Conservation (phyloP, 345 rosid species). For the Carallia pectinifolia region DNA sequence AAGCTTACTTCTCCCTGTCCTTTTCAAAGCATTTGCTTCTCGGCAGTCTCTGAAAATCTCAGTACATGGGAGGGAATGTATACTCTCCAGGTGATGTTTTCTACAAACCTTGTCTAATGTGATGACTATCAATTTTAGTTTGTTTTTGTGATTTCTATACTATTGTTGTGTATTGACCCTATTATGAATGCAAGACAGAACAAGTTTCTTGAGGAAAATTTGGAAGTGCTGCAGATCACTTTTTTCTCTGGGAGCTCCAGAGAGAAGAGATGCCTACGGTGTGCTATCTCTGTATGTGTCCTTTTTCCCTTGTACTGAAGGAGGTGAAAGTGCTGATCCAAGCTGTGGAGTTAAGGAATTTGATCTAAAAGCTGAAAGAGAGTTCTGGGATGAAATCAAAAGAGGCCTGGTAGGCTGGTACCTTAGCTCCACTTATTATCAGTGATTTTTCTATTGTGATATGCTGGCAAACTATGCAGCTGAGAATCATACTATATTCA, state of each 20-base stretch:
- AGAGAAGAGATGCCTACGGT: conserved; percentile 86
- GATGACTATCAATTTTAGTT: conserved; percentile 1
- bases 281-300: conserved; percentile 68
- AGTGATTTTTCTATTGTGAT: conserved; percentile 20
- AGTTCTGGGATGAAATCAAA: conserved; percentile 85
- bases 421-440: conserved; percentile 16
- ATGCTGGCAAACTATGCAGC: conserved; percentile 8
- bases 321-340: conserved; percentile 30
- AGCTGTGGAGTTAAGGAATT: conserved; percentile 40
- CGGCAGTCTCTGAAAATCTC: conserved; percentile 38
- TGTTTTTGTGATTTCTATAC: not conserved
- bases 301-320: conserved; percentile 37
- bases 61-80: conserved; percentile 32
- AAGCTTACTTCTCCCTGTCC: conserved; percentile 63
- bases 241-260: conserved; percentile 69
- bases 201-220: conserved; percentile 51
- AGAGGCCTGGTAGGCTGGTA: conserved; percentile 98
- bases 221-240: conserved; percentile 81
- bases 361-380: conserved; percentile 61
- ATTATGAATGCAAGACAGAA: conserved; percentile 46
- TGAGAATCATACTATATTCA: conserved; percentile 1
- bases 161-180: conserved; percentile 6
- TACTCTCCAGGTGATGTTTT: conserved; percentile 54
- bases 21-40: conserved; percentile 60
- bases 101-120: conserved; percentile 11